These are phyloP conservation scores for Bertia moriformis DNA, from an alignment of 2,329 filamentous ascomycete species.

Conservation along the genomic window DNA sequence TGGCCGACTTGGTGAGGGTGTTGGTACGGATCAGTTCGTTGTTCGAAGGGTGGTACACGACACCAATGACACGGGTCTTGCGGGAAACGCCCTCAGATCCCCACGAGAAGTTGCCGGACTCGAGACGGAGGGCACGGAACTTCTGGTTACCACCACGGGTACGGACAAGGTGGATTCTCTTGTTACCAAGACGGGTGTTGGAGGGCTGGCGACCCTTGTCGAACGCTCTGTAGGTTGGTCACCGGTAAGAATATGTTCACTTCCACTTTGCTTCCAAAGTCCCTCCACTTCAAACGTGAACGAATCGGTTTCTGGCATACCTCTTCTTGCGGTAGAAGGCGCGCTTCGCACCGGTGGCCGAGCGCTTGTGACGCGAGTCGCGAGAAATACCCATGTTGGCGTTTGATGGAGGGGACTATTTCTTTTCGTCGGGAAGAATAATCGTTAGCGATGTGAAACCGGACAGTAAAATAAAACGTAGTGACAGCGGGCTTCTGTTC, in stretches of 20 bases:
- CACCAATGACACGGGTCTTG: constrained; percentile 97
- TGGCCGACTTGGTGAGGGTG: constrained; percentile 97
- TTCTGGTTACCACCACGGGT: constrained; percentile 98
- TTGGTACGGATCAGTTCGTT: constrained; percentile 99
- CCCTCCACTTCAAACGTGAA: neutral
- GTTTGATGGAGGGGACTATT: constrained; percentile 35
- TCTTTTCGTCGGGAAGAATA: too few relatives aligned
- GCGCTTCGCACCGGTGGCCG: constrained; percentile 96
- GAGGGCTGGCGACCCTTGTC: constrained; percentile 98
- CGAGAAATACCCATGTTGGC: constrained; percentile 99
- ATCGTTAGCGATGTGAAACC: too few relatives aligned
- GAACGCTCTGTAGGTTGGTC: constrained; percentile 65
- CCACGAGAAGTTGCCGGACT: constrained; percentile 99
- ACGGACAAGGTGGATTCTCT: constrained; percentile 93
- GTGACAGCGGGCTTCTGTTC: too few relatives aligned
- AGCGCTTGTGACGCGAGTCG: constrained; percentile 99
- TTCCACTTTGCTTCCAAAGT: too few relatives aligned
- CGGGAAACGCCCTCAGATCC: constrained; percentile 93
- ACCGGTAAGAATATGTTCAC: too few relatives aligned
- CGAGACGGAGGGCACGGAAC: constrained; percentile 97
- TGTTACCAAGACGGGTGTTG: constrained; percentile 96
- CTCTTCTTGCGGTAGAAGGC: constrained; percentile 61
- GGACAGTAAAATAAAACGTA: too few relatives aligned
- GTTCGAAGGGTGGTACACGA: constrained; percentile 99
- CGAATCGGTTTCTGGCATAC: constrained; percentile 22